phyloP scores from a whole-genome alignment of 352 stramenopile genomes.

The Globisporangium nodosum region DNA sequence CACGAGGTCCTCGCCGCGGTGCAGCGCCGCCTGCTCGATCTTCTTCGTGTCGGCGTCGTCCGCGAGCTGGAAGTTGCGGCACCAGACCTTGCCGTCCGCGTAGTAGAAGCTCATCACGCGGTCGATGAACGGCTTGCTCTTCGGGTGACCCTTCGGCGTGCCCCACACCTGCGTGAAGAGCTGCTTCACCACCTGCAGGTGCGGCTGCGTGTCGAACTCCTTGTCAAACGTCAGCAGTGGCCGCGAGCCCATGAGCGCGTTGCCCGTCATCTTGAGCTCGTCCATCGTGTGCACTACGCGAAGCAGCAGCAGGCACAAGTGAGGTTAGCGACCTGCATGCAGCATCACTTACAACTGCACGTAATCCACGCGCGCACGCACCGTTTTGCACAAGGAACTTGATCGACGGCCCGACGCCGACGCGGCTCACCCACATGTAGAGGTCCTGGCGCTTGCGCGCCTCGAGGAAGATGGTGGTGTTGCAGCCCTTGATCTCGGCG shows the following conservation, averaged over 20 bases:
- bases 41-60: slow-evolving; percentile 92
- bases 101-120: slow-evolving; percentile 97
- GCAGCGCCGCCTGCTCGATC: slow-evolving; percentile 72
- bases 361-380: slow-evolving; percentile 15
- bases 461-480: slow-evolving; percentile 96
- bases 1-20: slow-evolving; percentile 86
- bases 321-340: not conserved
- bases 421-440: slow-evolving; percentile 98
- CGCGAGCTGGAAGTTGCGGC: slow-evolving; percentile 96
- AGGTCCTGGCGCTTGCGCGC: slow-evolving; percentile 97
- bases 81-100: slow-evolving; percentile 95
- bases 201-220: slow-evolving; percentile 85
- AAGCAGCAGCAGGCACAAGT: not conserved
- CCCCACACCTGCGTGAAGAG: slow-evolving; percentile 94
- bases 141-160: slow-evolving; percentile 97
- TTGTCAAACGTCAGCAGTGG: slow-evolving; percentile 98
- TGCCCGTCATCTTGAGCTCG: slow-evolving; percentile 99
- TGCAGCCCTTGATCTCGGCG: slow-evolving; percentile 97
- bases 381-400: slow-evolving; percentile 98
- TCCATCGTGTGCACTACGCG: slow-evolving; percentile 98
- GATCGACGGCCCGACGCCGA: slow-evolving; percentile 92
- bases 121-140: slow-evolving; percentile 99
- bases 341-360: not conserved
- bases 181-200: slow-evolving; percentile 96
- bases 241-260: slow-evolving; percentile 96